phyloP scores from a whole-genome alignment of 768 basidiomycete genomes.

The Serendipita sp. region DNA sequence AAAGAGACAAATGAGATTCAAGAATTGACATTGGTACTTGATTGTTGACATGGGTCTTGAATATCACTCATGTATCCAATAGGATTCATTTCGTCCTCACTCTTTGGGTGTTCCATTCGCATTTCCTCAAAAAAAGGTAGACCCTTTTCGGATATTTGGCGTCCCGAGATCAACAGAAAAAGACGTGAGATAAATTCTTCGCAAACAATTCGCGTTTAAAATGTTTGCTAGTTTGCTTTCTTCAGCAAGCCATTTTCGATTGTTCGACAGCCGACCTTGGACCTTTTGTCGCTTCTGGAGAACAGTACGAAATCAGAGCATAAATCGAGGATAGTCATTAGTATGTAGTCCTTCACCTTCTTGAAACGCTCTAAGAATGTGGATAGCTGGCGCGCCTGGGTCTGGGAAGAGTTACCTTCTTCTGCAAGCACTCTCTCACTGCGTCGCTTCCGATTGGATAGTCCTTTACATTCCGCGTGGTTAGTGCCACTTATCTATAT shows the following conservation, averaged over 20 bases:
- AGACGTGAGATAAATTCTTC: neutral
- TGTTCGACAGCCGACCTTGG: constrained; percentile 49
- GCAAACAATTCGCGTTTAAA: neutral
- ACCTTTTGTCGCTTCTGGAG: constrained; percentile 36
- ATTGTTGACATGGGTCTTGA: neutral
- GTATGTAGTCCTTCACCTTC: constrained; percentile 27
- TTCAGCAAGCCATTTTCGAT: constrained; percentile 58
- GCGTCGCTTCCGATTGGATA: constrained; percentile 50
- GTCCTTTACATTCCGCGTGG: constrained; percentile 76
- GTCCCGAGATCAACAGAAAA: neutral
- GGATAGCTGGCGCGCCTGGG: constrained; percentile 53
- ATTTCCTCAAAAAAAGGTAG: neutral
- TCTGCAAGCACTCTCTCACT: constrained; percentile 61
- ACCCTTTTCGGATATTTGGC: constrained; percentile 1
- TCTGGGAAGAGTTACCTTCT: constrained; percentile 70
- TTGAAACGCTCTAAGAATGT: neutral
- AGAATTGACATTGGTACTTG: neutral
- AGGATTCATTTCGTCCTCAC: too few relatives aligned
- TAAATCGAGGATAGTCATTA: constrained; percentile 45
- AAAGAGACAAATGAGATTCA: neutral
- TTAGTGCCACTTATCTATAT: constrained; percentile 18
- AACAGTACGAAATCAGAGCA: constrained; percentile 27
- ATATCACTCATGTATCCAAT: too few relatives aligned
- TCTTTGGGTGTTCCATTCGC: neutral
- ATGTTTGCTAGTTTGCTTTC: constrained; percentile 38